Percentiles rank a stretch among this genome's conserved stretches.
Conservation (phyloP, 768 basidiomycete genomes). For the Inosperma sp. region DNA sequence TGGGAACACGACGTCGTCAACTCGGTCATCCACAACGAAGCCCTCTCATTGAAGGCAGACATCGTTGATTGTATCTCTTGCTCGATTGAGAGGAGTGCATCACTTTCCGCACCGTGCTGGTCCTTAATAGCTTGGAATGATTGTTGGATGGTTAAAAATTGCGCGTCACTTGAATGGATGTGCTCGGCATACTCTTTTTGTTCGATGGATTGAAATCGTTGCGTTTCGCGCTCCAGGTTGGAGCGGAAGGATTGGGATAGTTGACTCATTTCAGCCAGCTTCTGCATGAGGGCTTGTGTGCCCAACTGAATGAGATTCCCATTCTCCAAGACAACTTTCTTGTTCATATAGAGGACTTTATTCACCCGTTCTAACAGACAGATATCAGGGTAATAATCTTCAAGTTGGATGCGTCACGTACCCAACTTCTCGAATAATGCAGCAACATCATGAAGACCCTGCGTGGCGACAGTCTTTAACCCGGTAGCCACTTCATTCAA, state of each 20-base stretch:
- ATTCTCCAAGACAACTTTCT: constrained; percentile 57
- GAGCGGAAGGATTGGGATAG: constrained; percentile 48
- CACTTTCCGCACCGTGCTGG: too few species aligned
- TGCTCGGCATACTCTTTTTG: constrained; percentile 47
- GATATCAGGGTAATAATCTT: not conserved
- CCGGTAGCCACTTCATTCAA: constrained; percentile 70
- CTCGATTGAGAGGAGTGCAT: not conserved
- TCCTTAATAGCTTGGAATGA: too few species aligned
- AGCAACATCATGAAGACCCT: constrained; percentile 64
- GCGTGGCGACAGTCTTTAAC: constrained; percentile 59
- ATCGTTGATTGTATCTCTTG: constrained; percentile 15
- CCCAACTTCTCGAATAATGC: constrained; percentile 82
- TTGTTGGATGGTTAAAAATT: too few species aligned
- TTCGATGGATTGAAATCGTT: constrained; percentile 53
- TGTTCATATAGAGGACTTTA: constrained; percentile 57
- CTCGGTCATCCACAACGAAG: constrained; percentile 48
- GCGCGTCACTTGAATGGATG: constrained; percentile 44
- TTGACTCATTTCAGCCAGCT: constrained; percentile 59
- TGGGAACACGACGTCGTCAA: constrained; percentile 47
- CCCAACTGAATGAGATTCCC: constrained; percentile 55
- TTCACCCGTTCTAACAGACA: constrained; percentile 63
- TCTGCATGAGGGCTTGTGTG: constrained; percentile 48
- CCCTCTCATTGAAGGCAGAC: constrained; percentile 45
- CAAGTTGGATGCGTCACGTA: constrained; percentile 30
- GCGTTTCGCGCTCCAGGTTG: constrained; percentile 52